Base-by-base conservation (phyloP, 2,329 filamentous ascomycete species). In the Helicocarpus griseus region DNA sequence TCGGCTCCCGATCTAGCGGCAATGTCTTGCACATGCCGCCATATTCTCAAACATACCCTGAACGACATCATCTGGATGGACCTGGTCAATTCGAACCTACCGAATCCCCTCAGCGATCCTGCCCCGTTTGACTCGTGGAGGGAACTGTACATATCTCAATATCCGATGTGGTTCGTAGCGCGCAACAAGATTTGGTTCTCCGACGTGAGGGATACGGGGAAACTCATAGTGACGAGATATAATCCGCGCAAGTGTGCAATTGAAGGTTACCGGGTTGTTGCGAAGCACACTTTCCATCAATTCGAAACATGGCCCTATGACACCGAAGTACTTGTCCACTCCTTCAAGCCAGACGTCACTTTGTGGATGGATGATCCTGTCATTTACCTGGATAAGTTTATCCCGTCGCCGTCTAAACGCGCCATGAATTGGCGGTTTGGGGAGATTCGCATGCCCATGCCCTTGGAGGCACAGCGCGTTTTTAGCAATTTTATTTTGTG, bases 101-200 rank as follows among this genome's bases (percentile, higher is more conserved):
- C 85, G 0, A 69, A 78, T 31, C 62, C 66, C 17, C 69, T 89
- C 26, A 67, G 69, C 1, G 73, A 75, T 1, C 74, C 83, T 0
- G 76, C 74, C 5, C 83, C 84, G 5, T 83, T 78, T 60, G 59
- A 70, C 2, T 82, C 76, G 22, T 95, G 83, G 68, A 80, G 80
- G 52, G 77, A 85, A 24, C 78, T 95, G 2, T 95, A 86, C 65
- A 72, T 77, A 39, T 77, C 82, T 19, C 86, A 93, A 64, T 79
- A 93, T 56, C 84, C 85, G 0, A 81, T 84, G 60, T 96, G 90
- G 90, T 95, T 95, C 61, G 74, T 96, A 1, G 77, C 87, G 0
- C 81, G 79, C 48, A 76, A 87, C 63, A 90, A 87, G 67, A 74
- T 96, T 56, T 96, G 90, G 90, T 91, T 95, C 62, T 80, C 82